phyloP scores from a whole-genome alignment of 768 basidiomycete genomes.

The Russula dissimulans region DNA sequence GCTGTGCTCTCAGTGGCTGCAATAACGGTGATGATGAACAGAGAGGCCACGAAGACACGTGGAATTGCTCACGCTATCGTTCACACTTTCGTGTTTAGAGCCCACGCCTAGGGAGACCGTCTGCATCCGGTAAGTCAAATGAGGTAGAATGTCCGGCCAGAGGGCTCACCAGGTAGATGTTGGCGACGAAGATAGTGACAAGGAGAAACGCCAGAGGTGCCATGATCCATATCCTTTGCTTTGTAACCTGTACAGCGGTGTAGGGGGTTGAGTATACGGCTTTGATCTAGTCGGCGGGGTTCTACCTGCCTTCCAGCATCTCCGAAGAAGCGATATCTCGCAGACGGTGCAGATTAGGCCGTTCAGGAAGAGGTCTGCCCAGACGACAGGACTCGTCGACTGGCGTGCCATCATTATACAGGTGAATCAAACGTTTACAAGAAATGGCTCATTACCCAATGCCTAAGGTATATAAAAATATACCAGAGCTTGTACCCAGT shows the following conservation, averaged over 20 bases:
- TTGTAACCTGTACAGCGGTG: conserved; percentile 31
- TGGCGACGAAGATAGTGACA: conserved; percentile 30
- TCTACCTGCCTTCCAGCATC: conserved; percentile 41
- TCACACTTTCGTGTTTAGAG: conserved; percentile 5
- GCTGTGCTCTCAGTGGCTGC: conserved; percentile 15
- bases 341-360: conserved; percentile 39
- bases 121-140: background rate
- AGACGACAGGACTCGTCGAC: conserved; percentile 33
- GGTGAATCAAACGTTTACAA: background rate
- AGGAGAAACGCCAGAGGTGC: conserved; percentile 29
- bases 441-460: conserved; percentile 19
- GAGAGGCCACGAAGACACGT: background rate
- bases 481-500: conserved; percentile 25
- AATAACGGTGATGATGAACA: background rate
- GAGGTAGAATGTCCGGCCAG: background rate
- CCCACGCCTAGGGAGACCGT: conserved; percentile 9
- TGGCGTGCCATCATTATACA: background rate
- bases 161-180: conserved; percentile 31
- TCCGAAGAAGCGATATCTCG: conserved; percentile 39
- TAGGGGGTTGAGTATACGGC: background rate
- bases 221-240: conserved; percentile 31
- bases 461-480: conserved; percentile 18
- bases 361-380: conserved; percentile 41
- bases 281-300: background rate
- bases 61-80: conserved; percentile 12